Evolutionary conservation across 2,329 filamentous ascomycete genomes (phyloP), one percentile per base, ranked within the genome.

Genomic region (Diaporthe ampelina): DNA sequence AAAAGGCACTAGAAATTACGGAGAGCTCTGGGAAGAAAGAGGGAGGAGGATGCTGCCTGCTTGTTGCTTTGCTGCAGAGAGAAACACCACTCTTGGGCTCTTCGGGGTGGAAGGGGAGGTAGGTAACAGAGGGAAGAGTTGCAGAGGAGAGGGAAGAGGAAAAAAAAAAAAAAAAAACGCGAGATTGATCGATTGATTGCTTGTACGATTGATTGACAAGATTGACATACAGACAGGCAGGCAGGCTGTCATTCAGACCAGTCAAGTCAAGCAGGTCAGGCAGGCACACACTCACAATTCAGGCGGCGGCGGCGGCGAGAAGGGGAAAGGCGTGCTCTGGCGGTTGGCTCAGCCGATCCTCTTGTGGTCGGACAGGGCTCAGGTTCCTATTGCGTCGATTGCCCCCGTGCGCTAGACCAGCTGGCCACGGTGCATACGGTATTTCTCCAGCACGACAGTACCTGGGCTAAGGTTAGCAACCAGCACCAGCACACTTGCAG

Each of bases 61-160:
- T 68, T 69, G 73, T 73, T 74, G 73, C 73, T 59, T 68, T 69
- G 73, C 37, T 61, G 73, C 69, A 63, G 69, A 54, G 40, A 72
- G 45, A 72, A 48, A 63, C 57, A 68, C 48, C 63, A 48, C 48
- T 54, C 35, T 37, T 37, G 35, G 35, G 35, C 35, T 37, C 35
- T 24, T 15, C 17, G 45, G 29, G 35, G 17, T 45, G 29, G 54
- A 40, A 52, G 29, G 37, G 13, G 29, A 35, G 26, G 37, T 50
- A 71, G 32, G n/a, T 13, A 61, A 21, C 29, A 40, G n/a, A 71
- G 56, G 43, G 29, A 24, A 11, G 19, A n/a, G 37, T n/a, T 24
- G 26, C 40, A 29, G 32, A 21, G 40, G 40, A 26, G 52, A 43
- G 40, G 40, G 40, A 19, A 43, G 40, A 17, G 40, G 15, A 11